A percentile compares a stretch with the other conserved stretches of the same genome.
Evolutionary conservation across 2,329 filamentous ascomycete species (phyloP).

Genomic region (Madurella mycetomatis): DNA sequence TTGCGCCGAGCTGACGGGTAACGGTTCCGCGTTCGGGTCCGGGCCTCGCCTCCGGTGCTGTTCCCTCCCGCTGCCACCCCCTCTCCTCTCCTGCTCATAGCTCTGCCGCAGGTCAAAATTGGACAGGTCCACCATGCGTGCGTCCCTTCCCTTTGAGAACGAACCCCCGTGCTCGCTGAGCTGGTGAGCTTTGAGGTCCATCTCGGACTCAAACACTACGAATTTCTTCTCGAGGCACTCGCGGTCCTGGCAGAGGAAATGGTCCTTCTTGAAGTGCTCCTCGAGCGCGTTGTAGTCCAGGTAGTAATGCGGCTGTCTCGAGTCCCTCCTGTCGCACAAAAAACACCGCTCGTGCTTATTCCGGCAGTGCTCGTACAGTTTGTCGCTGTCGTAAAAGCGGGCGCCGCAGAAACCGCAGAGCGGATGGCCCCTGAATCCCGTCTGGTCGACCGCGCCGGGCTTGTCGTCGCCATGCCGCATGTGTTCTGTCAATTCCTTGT

Average conservation of each 20-base stretch:
- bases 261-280: slow-evolving; percentile 79
- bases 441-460: slow-evolving; percentile 85
- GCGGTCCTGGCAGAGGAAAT: slow-evolving; percentile 77
- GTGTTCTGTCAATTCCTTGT: slow-evolving; percentile 75
- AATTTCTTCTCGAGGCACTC: slow-evolving; percentile 97
- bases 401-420: slow-evolving; percentile 89
- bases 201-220: slow-evolving; percentile 89
- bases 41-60: slow-evolving; percentile 58
- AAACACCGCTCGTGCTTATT: slow-evolving; percentile 94
- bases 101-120: slow-evolving; percentile 74
- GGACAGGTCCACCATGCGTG: slow-evolving; percentile 79
- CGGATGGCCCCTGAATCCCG: slow-evolving; percentile 92
- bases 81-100: slow-evolving; percentile 59
- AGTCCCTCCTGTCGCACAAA: slow-evolving; percentile 72
- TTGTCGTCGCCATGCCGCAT: slow-evolving; percentile 88
- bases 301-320: slow-evolving; percentile 81
- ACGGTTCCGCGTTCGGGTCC: slow-evolving; percentile 79
- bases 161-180: slow-evolving; percentile 75
- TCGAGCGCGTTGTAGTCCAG: slow-evolving; percentile 83
- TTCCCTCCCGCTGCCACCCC: slow-evolving; percentile 39
- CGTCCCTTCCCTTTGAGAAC: slow-evolving; percentile 80
- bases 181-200: slow-evolving; percentile 93
- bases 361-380: slow-evolving; percentile 88
- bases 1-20: slow-evolving; percentile 73
- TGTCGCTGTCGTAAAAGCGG: slow-evolving; percentile 93